A percentile compares a stretch with the other conserved stretches of the same genome.
These are phyloP conservation scores for Ajuga chamaepitys DNA, from an alignment of 257 asterid species.

Conservation along the genomic window DNA sequence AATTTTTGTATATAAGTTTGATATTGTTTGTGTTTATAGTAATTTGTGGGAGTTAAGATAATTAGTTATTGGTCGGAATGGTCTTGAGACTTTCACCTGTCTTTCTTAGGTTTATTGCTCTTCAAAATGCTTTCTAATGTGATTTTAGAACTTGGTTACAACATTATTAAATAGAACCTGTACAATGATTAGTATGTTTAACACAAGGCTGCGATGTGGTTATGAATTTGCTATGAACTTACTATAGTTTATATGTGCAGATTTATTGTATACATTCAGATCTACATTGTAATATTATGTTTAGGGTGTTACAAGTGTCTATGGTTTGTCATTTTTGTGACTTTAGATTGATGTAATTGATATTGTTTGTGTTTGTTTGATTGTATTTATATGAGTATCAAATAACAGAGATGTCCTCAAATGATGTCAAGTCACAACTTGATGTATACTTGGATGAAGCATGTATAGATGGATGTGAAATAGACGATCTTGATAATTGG, in stretches of 20 bases:
- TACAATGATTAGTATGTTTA: neutral
- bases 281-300: neutral
- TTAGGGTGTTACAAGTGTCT: neutral
- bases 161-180: neutral
- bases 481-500: too few relatives aligned
- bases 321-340: neutral
- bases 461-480: too few relatives aligned
- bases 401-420: too few relatives aligned
- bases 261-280: neutral
- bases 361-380: too few relatives aligned
- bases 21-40: too few relatives aligned
- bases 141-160: constrained; percentile 7
- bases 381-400: too few relatives aligned
- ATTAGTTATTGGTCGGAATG: too few relatives aligned
- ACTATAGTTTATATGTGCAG: neutral
- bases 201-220: neutral
- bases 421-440: too few relatives aligned
- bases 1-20: too few relatives aligned
- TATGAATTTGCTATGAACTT: neutral
- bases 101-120: neutral
- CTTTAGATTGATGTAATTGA: neutral
- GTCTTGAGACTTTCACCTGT: too few relatives aligned
- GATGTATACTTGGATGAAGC: too few relatives aligned
- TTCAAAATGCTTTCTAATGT: neutral
- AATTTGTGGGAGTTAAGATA: too few relatives aligned